Conservation (phyloP, 2,329 filamentous ascomycete species). For the Ceratocystis papillata region DNA sequence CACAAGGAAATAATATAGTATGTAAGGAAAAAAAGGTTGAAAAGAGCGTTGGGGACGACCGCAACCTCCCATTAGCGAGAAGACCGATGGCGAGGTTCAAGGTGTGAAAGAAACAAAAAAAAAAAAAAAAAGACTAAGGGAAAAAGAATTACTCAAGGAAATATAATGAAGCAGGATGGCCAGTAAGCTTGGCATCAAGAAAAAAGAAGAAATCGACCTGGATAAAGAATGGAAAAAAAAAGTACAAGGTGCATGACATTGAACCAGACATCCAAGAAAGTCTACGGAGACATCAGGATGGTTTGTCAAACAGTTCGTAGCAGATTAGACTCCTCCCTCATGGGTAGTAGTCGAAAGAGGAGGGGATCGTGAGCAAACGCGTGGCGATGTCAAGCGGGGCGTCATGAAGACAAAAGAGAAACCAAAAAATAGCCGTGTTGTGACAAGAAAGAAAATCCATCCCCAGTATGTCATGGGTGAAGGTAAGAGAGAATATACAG, state of each 20-base stretch:
- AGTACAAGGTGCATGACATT: conserved; percentile 6
- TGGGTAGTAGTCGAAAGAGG: neutral
- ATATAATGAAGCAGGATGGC: neutral
- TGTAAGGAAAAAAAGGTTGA: conserved; percentile 1
- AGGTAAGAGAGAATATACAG: conserved; percentile 12
- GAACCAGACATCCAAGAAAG: neutral
- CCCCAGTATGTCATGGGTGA: neutral
- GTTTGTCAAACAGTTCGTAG: neutral
- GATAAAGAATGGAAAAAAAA: conserved; percentile 12
- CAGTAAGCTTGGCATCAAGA: conserved; percentile 3
- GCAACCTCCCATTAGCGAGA: neutral
- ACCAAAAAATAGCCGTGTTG: neutral
- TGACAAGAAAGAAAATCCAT: neutral
- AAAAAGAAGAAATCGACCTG: conserved; percentile 9
- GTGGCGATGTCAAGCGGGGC: neutral
- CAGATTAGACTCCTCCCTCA: neutral
- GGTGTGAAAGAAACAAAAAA: conserved; percentile 14
- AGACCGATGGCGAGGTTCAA: conserved; percentile 1
- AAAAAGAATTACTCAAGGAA: conserved; percentile 13
- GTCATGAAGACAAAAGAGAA: conserved; percentile 5
- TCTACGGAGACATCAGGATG: neutral
- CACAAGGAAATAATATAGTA: conserved; percentile 6
- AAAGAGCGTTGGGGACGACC: conserved; percentile 4
- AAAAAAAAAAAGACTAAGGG: neutral
- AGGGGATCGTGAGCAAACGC: neutral